phyloP scores from a whole-genome alignment of 2,329 filamentous ascomycete species.

The Penicillium sumatraense region DNA sequence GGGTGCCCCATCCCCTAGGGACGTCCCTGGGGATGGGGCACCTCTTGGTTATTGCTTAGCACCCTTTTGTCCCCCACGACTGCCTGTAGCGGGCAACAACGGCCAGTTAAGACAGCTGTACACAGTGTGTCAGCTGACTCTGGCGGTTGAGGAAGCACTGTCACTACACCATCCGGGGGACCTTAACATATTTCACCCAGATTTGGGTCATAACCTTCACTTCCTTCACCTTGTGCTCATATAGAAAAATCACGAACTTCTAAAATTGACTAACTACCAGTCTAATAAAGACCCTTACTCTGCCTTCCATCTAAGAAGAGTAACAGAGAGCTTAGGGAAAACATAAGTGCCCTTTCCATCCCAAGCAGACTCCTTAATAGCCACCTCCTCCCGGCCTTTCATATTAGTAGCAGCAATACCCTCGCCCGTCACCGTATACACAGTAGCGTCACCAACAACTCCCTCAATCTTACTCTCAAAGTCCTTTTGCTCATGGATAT shows the following conservation, averaged over 20 bases:
- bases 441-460: constrained; percentile 56
- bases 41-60: too few species aligned
- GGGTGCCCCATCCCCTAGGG: too few species aligned
- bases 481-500: constrained; percentile 66
- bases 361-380: constrained; percentile 66
- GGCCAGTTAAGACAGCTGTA: too few species aligned
- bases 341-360: constrained; percentile 64
- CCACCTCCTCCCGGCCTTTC: constrained; percentile 65
- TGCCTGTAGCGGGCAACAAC: too few species aligned
- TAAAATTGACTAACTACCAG: neutral
- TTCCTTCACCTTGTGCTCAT: too few species aligned
- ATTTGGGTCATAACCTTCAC: too few species aligned
- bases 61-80: too few species aligned
- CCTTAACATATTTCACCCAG: too few species aligned
- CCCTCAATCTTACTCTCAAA: constrained; percentile 67
- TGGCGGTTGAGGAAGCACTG: too few species aligned
- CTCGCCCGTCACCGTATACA: constrained; percentile 66
- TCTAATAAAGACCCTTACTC: constrained; percentile 14
- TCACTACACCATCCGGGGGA: too few species aligned
- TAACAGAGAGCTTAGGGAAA: constrained; percentile 73
- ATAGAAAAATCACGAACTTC: constrained; percentile 1
- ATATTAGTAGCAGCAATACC: constrained; percentile 65
- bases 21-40: too few species aligned
- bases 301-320: constrained; percentile 63
- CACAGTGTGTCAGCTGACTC: too few species aligned